Percentiles rank a stretch among this genome's conserved stretches.
phyloP scores from a whole-genome alignment of 257 asterid species.

The Henckelia pumila region DNA sequence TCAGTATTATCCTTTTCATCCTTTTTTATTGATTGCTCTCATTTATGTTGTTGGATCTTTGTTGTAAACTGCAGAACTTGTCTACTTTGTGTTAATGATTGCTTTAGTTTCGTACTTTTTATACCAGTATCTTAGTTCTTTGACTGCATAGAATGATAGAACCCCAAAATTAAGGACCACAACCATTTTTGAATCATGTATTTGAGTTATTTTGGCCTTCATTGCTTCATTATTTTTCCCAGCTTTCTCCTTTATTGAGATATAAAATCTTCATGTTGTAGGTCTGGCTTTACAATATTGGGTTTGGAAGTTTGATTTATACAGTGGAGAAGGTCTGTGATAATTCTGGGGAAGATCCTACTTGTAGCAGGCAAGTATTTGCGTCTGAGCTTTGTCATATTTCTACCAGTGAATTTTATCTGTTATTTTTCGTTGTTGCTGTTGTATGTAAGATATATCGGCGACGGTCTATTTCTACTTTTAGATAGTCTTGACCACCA shows the following conservation, averaged over 20 bases:
- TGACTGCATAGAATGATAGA: conserved; percentile 10
- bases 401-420: conserved; percentile 2
- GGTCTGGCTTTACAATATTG: conserved; percentile 76
- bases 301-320: conserved; percentile 56
- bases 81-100: background rate
- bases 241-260: conserved; percentile 17
- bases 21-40: background rate
- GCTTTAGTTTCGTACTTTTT: background rate
- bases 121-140: background rate
- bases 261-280: conserved; percentile 34
- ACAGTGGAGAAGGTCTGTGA: conserved; percentile 79
- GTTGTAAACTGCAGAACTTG: conserved; percentile 7
- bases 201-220: background rate
- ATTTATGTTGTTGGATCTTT: background rate
- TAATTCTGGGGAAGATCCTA: conserved; percentile 94
- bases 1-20: background rate
- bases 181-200: background rate
- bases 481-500: background rate
- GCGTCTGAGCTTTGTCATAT: background rate
- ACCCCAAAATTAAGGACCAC: background rate
- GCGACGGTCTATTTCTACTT: conserved; percentile 8
- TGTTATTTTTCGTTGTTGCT: background rate
- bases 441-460: background rate
- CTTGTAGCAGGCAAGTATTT: conserved; percentile 80
- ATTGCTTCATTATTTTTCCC: conserved; percentile 9